A percentile compares a stretch with the other conserved stretches of the same genome.
phyloP scores from a whole-genome alignment of 139 green algal genomes.

The Coelastrella sp. region DNA sequence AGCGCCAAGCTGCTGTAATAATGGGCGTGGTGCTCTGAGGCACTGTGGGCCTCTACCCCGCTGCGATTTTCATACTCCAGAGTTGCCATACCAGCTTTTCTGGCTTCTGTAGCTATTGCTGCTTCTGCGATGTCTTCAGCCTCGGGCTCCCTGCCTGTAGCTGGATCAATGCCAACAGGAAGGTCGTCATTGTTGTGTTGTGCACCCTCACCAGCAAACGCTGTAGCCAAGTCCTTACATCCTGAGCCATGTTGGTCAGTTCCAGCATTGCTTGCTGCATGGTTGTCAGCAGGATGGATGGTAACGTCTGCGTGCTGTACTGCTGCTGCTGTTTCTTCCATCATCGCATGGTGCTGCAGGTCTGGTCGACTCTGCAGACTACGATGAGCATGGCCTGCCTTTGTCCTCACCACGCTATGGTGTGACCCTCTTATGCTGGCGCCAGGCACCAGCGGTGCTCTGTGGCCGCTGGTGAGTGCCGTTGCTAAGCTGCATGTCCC shows the following conservation, averaged over 20 bases:
- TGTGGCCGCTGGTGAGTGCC: no score
- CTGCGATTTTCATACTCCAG: background rate
- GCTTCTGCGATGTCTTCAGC: slow-evolving; percentile 18
- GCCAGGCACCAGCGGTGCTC: no score
- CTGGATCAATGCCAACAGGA: background rate
- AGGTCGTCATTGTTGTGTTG: background rate
- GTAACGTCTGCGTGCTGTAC: background rate
- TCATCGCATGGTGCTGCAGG: background rate
- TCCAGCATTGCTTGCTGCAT: background rate
- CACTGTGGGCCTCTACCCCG: background rate
- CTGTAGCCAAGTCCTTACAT: background rate
- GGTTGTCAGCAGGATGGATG: background rate
- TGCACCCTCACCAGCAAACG: background rate
- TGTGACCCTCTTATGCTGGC: no score
- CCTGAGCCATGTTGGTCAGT: background rate
- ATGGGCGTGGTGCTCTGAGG: background rate
- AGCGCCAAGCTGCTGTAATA: background rate
- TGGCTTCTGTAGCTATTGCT: slow-evolving; percentile 1
- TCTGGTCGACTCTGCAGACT: background rate
- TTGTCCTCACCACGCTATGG: no score
- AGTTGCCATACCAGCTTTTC: slow-evolving; percentile 2
- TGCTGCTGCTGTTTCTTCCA: background rate
- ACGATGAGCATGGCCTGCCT: background rate
- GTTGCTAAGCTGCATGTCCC: no score
- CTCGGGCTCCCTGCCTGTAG: background rate